Percentiles rank a stretch among this genome's conserved stretches.
Conservation (phyloP, 163 green algal species). For the Trebouxiophyceae sp. region DNA sequence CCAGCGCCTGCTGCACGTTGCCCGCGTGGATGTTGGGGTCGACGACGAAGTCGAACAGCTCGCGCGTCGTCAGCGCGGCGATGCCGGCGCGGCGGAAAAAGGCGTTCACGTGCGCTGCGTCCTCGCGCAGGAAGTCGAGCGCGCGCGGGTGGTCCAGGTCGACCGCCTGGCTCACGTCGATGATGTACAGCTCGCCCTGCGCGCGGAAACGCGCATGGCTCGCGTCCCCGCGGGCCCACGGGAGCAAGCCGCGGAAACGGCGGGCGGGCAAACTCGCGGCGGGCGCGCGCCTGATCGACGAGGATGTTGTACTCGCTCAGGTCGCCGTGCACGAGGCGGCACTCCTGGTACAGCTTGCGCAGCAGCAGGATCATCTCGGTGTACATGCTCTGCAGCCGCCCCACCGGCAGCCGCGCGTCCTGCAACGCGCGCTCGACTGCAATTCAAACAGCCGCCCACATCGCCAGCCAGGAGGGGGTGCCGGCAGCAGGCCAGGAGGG, state of each 20-base stretch:
- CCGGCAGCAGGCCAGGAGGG: background rate
- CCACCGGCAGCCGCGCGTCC: conserved; percentile 67
- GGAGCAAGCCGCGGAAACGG: too few species aligned
- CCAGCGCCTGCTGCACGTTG: conserved; percentile 63
- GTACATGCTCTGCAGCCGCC: conserved; percentile 61
- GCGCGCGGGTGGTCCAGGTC: conserved; percentile 96
- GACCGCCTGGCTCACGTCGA: conserved; percentile 96
- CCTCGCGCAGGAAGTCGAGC: conserved; percentile 95
- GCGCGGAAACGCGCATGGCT: background rate
- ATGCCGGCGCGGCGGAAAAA: conserved; percentile 64
- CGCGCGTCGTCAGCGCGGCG: conserved; percentile 69
- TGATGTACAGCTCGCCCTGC: conserved; percentile 84
- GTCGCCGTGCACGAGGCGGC: conserved; percentile 94
- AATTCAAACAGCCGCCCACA: too few species aligned
- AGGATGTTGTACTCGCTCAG: conserved; percentile 98
- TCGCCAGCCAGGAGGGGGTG: too few species aligned
- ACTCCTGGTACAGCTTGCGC: conserved; percentile 81
- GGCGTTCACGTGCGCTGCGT: conserved; percentile 59
- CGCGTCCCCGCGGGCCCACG: too few species aligned
- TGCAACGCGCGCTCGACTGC: too few species aligned
- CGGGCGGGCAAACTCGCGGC: too few species aligned
- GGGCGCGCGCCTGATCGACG: conserved; percentile 67
- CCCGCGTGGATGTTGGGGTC: conserved; percentile 76
- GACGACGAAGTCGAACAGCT: conserved; percentile 97
- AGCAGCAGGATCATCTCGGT: conserved; percentile 78